These are phyloP conservation scores for Ettlia oleoabundans DNA, from an alignment of 139 green algal species.

Conservation along the genomic window DNA sequence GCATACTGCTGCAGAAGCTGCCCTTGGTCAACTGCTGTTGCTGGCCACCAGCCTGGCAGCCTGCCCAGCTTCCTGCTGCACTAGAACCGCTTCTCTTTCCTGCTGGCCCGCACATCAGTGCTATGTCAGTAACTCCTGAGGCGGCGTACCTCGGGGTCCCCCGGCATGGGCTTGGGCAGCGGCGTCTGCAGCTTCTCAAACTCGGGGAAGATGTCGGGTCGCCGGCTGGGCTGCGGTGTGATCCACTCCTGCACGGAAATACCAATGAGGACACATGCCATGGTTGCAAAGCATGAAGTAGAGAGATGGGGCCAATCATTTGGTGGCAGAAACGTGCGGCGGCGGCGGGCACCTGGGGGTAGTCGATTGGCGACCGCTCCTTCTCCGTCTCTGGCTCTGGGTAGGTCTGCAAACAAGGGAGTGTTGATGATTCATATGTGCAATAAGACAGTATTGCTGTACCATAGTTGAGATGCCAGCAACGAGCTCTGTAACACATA, in stretches of 20 bases:
- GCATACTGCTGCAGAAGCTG: too few species aligned
- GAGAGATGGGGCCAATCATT: too few species aligned
- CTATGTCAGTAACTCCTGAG: not conserved
- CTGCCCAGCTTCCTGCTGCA: too few species aligned
- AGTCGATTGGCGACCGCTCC: constrained; percentile 82
- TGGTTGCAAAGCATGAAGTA: too few species aligned
- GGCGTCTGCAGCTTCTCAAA: constrained; percentile 93
- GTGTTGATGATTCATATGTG: too few species aligned
- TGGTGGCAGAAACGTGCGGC: not conserved
- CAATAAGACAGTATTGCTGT: too few species aligned
- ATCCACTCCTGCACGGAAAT: constrained; percentile 89
- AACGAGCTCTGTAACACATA: too few species aligned
- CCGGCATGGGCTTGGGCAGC: constrained; percentile 67
- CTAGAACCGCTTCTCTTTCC: too few species aligned
- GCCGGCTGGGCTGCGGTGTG: constrained; percentile 82
- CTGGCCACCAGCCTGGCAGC: too few species aligned
- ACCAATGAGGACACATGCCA: not conserved
- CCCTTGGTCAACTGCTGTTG: too few species aligned
- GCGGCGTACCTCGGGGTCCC: constrained; percentile 84
- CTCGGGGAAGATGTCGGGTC: constrained; percentile 93
- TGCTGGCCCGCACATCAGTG: not conserved
- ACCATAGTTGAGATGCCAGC: too few species aligned
- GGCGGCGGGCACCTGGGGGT: constrained; percentile 67
- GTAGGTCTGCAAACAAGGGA: constrained; percentile 50
- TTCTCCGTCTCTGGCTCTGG: constrained; percentile 88